A percentile compares a stretch with the other conserved stretches of the same genome.
Evolutionary conservation across 805 yeast species (phyloP).

Genomic region (Hanseniaspora thailandica): DNA sequence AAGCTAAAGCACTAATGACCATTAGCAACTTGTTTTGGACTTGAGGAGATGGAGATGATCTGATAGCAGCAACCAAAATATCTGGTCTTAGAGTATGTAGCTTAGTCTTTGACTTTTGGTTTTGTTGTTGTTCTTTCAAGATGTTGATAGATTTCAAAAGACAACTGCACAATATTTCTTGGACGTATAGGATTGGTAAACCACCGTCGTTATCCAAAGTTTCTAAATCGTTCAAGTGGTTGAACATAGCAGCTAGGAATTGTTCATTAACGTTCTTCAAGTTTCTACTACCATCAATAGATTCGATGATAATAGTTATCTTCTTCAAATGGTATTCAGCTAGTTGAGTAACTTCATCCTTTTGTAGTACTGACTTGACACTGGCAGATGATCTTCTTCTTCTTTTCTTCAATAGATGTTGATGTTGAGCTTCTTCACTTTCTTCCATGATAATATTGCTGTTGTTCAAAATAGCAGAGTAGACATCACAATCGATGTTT

Average conservation of each 20-base stretch:
- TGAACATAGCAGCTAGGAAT: conserved; percentile 43
- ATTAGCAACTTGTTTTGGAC: conserved; percentile 80
- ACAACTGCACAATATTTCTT: conserved; percentile 80
- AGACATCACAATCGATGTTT: conserved; percentile 42
- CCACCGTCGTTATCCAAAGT: conserved; percentile 84
- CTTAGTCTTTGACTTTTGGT: conserved; percentile 33
- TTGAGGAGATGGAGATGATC: conserved; percentile 84
- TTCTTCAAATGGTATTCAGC: conserved; percentile 72
- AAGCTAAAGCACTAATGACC: conserved; percentile 77
- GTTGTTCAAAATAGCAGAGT: conserved; percentile 47
- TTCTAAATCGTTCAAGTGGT: conserved; percentile 60
- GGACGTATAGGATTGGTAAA: conserved; percentile 79
- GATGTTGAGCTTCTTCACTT: conserved; percentile 30
- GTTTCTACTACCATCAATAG: conserved; percentile 42
- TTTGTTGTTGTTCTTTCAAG: conserved; percentile 31
- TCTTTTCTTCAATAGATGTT: conserved; percentile 60
- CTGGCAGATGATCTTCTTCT: conserved; percentile 69
- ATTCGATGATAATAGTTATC: conserved; percentile 67
- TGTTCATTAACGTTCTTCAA: conserved; percentile 30
- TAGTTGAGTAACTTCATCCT: conserved; percentile 54
- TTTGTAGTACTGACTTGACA: conserved; percentile 60
- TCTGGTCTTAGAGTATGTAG: conserved; percentile 72
- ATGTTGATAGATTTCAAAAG: conserved; percentile 57
- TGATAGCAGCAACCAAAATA: conserved; percentile 76
- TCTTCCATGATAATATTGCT: conserved; percentile 38